Percentiles rank a stretch among this genome's conserved stretches.
phyloP scores from a whole-genome alignment of 768 basidiomycete species.

The Russula earlei region DNA sequence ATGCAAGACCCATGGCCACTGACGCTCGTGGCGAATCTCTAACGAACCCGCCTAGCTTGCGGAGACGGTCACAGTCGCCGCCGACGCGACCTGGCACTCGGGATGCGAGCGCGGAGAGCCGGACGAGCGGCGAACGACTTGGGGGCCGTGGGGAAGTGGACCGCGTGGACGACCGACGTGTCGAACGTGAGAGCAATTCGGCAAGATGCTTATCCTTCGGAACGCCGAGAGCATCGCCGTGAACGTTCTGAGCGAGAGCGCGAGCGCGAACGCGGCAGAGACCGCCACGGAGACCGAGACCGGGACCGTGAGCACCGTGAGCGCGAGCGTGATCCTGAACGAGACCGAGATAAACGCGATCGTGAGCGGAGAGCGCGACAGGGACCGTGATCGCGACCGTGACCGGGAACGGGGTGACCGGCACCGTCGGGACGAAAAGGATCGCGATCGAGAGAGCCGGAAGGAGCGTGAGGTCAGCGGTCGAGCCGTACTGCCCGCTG shows the following conservation, averaged over 20 bases:
- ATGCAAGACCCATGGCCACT: constrained; percentile 21
- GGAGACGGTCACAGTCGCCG: constrained; percentile 58
- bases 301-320: constrained; percentile 24
- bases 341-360: constrained; percentile 23
- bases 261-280: constrained; percentile 25
- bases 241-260: constrained; percentile 33
- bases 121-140: constrained; percentile 55
- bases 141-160: constrained; percentile 45
- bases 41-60: constrained; percentile 44
- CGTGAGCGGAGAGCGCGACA: constrained; percentile 24
- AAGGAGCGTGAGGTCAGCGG: constrained; percentile 48
- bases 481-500: constrained; percentile 31
- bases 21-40: constrained; percentile 29
- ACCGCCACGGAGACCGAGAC: constrained; percentile 24
- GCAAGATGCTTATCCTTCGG: constrained; percentile 32
- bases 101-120: constrained; percentile 63
- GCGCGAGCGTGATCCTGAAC: constrained; percentile 24
- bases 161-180: constrained; percentile 41
- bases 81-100: constrained; percentile 57
- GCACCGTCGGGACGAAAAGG: constrained; percentile 34
- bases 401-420: constrained; percentile 16
- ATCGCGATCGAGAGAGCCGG: constrained; percentile 51
- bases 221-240: constrained; percentile 25
- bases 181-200: constrained; percentile 41
- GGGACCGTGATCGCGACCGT: constrained; percentile 25